phyloP scores from a whole-genome alignment of 2,329 filamentous ascomycete species.

The Aspergillus texensis region DNA sequence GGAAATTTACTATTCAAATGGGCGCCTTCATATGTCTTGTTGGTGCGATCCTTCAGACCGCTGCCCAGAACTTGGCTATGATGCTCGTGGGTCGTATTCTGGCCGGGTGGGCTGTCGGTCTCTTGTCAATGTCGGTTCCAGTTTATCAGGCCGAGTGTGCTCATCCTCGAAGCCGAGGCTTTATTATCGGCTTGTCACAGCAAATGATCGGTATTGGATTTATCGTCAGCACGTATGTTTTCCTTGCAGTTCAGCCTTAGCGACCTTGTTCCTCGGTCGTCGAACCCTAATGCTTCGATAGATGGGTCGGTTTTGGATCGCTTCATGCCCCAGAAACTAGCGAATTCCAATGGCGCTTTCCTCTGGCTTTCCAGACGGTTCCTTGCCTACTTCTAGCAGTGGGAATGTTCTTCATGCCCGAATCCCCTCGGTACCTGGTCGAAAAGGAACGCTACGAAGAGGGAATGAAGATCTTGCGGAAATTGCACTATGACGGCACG shows the following conservation, averaged over 20 bases:
- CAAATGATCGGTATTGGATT: constrained; percentile 51
- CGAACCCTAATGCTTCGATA: constrained; percentile 17
- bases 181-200: constrained; percentile 47
- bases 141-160: constrained; percentile 67
- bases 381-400: constrained; percentile 42
- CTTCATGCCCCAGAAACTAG: constrained; percentile 38
- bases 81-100: constrained; percentile 59
- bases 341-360: constrained; percentile 41
- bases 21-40: constrained; percentile 61
- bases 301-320: constrained; percentile 53
- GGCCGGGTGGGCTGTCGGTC: constrained; percentile 52
- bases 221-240: constrained; percentile 45
- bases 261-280: not conserved
- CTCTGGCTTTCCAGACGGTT: constrained; percentile 40
- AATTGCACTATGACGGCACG: constrained; percentile 57
- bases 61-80: constrained; percentile 60
- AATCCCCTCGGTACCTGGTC: constrained; percentile 39
- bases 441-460: constrained; percentile 53
- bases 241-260: not conserved
- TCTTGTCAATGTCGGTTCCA: constrained; percentile 56
- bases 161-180: constrained; percentile 59
- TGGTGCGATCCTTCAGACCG: constrained; percentile 62
- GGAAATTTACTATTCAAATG: constrained; percentile 61
- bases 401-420: constrained; percentile 38
- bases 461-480: constrained; percentile 52